A percentile compares a stretch with the other conserved stretches of the same genome.
Conservation (phyloP, 208 protist species). For the Crithidia brevicula region DNA sequence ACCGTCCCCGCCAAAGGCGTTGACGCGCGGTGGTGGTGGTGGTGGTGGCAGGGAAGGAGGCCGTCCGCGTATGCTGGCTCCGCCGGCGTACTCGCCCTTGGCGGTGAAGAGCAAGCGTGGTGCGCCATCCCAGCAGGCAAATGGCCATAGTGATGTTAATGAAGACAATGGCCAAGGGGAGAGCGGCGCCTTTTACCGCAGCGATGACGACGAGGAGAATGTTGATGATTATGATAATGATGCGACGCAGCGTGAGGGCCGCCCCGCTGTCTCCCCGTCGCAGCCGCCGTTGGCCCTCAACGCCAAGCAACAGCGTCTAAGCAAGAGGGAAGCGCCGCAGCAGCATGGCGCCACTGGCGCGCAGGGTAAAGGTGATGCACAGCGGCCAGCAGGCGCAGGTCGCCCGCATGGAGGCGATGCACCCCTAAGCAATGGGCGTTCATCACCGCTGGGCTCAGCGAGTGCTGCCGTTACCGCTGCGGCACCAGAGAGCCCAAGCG, state of each 20-base stretch:
- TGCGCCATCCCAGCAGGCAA: neutral
- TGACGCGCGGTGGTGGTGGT: no score
- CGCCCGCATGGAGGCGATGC: no score
- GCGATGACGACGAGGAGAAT: neutral
- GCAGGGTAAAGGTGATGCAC: no score
- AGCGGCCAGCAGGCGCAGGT: no score
- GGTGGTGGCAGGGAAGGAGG: neutral
- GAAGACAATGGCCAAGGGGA: neutral
- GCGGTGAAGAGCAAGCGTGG: neutral
- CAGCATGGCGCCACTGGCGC: no score
- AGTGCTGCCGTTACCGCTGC: no score
- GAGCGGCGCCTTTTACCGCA: neutral
- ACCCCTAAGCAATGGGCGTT: no score
- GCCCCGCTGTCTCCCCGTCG: slow-evolving; percentile 6
- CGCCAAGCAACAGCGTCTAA: no score
- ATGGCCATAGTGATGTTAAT: neutral
- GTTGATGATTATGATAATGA: neutral
- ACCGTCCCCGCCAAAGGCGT: neutral
- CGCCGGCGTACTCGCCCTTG: neutral
- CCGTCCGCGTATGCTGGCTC: neutral
- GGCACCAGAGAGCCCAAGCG: no score
- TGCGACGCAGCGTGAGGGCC: no score
- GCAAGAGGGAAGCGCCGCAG: no score
- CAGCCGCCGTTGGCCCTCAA: neutral
- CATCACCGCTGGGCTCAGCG: no score